Evolutionary conservation across 2,329 filamentous ascomycete genomes (phyloP).

Genomic region (Ophiostoma ips): DNA sequence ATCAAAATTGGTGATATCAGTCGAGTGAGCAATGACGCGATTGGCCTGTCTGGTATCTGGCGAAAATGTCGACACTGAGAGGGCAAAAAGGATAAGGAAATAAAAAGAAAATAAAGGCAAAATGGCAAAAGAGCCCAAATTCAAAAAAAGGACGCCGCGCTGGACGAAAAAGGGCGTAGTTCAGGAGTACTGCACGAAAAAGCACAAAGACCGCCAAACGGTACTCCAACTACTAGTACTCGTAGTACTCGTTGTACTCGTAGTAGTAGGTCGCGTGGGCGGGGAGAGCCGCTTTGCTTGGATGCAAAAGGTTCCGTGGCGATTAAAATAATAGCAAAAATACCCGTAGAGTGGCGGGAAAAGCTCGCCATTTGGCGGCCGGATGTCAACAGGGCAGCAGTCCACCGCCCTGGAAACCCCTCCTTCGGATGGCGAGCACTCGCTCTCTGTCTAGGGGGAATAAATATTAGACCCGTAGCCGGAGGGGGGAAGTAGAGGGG

Average conservation of each 20-base stretch:
- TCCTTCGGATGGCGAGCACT: constrained; percentile 5
- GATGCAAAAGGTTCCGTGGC: too few species aligned
- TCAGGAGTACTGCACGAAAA: too few species aligned
- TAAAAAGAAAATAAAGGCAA: too few species aligned
- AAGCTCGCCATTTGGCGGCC: constrained; percentile 11
- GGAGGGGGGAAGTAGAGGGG: neutral
- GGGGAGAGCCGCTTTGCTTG: neutral
- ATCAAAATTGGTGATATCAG: constrained; percentile 19
- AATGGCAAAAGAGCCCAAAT: neutral
- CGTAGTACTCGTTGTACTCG: too few species aligned
- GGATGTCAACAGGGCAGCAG: constrained; percentile 10
- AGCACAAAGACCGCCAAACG: neutral
- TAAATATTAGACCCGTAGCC: neutral
- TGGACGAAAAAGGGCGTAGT: neutral
- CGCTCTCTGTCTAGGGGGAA: neutral
- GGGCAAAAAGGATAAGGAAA: neutral
- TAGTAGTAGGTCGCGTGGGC: too few species aligned
- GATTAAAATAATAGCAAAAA: neutral
- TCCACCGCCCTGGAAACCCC: constrained; percentile 4
- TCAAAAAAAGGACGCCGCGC: neutral
- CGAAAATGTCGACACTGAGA: neutral
- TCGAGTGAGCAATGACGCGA: constrained; percentile 18
- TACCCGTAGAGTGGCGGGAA: neutral
- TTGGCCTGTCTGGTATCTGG: constrained; percentile 8
- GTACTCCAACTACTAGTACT: too few species aligned